Base-by-base conservation (phyloP, 768 basidiomycete genomes). In the Nevesoporus exiguus region DNA sequence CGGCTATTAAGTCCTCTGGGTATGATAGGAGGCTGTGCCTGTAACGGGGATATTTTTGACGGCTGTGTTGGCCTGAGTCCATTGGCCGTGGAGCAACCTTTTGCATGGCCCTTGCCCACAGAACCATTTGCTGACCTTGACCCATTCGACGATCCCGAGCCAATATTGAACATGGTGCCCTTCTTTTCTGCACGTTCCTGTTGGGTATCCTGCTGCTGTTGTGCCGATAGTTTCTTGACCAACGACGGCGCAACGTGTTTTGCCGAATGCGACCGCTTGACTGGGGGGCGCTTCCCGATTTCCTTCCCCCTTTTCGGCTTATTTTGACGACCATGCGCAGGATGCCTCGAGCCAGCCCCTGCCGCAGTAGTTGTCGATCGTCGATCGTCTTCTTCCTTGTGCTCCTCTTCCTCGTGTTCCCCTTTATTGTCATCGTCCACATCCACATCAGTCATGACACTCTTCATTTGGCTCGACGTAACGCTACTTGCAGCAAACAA, bases 91-190 rank as follows among this genome's bases (percentile, higher is more conserved):
- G 56, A 29, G 24, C 47, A 51, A 25, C 31, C 55, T 57, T 13
- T 63, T 43, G 25, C 34, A 36, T 42, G 60, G 22, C 47, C 48
- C 51, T 55, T 63, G 46, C 45, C 55, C 2, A 61, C 60, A 33
- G 69, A 61, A 34, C 61, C 68, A 34, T 59, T 63, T 5, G 61
- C 59, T 22, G 55, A 67, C 55, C 57, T 62, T 36, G 72, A 69
- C 17, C 80, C 80, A 44, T 78, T 78, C 49, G 83, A 82, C 36
- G 82, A 83, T 54, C 76, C 73, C 17, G 83, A 84, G 2, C 83
- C 84, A 51, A 86, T 77, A 59, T 82, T 81, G 55, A 86, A 84
- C 61, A 73, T 72, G 13, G 73, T 64, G 19, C 67, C 61, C 46
- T 62, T 68, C 52, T 65, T 68, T 34, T 61, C 58, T 24, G 2